Evolutionary conservation across 2,329 filamentous ascomycete genomes (phyloP).

Genomic region (Microcera coccophila): DNA sequence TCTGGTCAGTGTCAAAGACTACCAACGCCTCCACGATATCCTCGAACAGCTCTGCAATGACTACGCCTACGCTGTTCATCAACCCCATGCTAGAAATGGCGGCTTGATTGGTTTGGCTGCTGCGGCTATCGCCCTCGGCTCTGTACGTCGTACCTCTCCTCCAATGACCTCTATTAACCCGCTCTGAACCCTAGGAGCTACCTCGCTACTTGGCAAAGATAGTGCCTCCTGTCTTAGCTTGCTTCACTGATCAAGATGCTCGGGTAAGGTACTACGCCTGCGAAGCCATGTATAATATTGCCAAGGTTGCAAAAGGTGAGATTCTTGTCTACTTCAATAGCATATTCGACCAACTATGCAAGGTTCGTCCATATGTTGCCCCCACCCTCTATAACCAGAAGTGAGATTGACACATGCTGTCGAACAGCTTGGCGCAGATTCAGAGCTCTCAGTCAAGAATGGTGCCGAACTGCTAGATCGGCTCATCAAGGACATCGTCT

Average conservation of each 20-base stretch:
- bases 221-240: conserved; percentile 91
- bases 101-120: conserved; percentile 93
- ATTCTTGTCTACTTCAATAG: conserved; percentile 97
- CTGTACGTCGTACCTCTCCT: conserved; percentile 58
- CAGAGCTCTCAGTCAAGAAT: conserved; percentile 96
- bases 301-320: conserved; percentile 97
- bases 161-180: background rate
- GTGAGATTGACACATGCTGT: conserved; percentile 2
- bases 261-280: conserved; percentile 96
- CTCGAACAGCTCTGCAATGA: conserved; percentile 97
- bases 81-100: conserved; percentile 93
- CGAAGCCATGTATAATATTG: conserved; percentile 99
- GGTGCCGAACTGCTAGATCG: conserved; percentile 93
- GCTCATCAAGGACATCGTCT: conserved; percentile 92
- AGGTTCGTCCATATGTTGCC: conserved; percentile 53
- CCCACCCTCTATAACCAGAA: background rate
- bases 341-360: conserved; percentile 95
- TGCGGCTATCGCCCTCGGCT: conserved; percentile 88
- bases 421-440: conserved; percentile 81
- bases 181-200: conserved; percentile 60
- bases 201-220: conserved; percentile 90
- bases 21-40: conserved; percentile 76
- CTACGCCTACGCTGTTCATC: conserved; percentile 94
- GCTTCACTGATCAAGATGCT: conserved; percentile 97
- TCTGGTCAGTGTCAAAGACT: conserved; percentile 70